These are phyloP conservation scores for Paratrypanosoma confusum DNA, from an alignment of 208 protist genomes.

Conservation along the genomic window DNA sequence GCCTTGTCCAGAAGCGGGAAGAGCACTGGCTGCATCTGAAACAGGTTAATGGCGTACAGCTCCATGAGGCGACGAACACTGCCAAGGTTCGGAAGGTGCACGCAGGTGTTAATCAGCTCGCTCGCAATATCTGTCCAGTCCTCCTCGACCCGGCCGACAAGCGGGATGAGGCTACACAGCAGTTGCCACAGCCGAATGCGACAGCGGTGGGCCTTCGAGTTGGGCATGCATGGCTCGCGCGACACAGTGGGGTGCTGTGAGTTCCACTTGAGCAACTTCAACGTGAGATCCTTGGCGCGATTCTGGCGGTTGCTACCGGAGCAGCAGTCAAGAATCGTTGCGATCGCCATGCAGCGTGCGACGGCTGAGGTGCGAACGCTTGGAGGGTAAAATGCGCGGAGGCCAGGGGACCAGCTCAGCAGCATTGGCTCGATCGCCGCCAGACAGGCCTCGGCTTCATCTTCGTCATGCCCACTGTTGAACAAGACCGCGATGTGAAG, in stretches of 20 bases:
- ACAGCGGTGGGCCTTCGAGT: slow-evolving; percentile 72
- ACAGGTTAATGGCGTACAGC: slow-evolving; percentile 56
- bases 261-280: slow-evolving; percentile 65
- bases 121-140: slow-evolving; percentile 27
- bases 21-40: slow-evolving; percentile 42
- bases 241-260: slow-evolving; percentile 30
- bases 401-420: slow-evolving; percentile 26
- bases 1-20: slow-evolving; percentile 37
- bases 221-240: slow-evolving; percentile 83
- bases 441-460: slow-evolving; percentile 62
- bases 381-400: slow-evolving; percentile 56
- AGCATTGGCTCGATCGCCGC: slow-evolving; percentile 60
- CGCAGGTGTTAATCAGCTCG: slow-evolving; percentile 25
- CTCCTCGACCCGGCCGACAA: slow-evolving; percentile 11
- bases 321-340: slow-evolving; percentile 62
- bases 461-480: slow-evolving; percentile 63
- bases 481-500: slow-evolving; percentile 58
- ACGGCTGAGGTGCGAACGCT: slow-evolving; percentile 61
- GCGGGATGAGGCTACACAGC: slow-evolving; percentile 55
- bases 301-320: slow-evolving; percentile 1
- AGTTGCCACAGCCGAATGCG: slow-evolving; percentile 85
- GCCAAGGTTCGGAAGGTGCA: slow-evolving; percentile 76
- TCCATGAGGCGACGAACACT: slow-evolving; percentile 85
- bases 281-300: slow-evolving; percentile 18
- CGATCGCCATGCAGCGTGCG: slow-evolving; percentile 47